phyloP scores from a whole-genome alignment of 148 eudicot genomes.

The Rhododendron vialii region DNA sequence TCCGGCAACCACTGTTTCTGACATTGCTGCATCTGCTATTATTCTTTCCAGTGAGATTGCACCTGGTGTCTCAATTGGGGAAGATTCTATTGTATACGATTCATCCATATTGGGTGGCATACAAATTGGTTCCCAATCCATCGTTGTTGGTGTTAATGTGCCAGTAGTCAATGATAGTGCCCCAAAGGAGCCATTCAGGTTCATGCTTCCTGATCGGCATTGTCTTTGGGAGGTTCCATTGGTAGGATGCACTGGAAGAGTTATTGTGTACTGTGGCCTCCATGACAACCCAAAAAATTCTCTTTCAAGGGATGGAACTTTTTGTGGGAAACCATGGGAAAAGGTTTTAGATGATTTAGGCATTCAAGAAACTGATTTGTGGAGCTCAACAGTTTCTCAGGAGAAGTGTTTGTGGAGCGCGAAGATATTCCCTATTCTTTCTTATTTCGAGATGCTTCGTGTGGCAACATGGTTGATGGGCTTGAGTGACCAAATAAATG shows the following conservation, averaged over 20 bases:
- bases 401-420: conserved; percentile 97
- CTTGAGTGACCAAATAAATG: conserved; percentile 36
- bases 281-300: conserved; percentile 89
- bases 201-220: conserved; percentile 97
- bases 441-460: conserved; percentile 76
- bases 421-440: conserved; percentile 69
- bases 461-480: conserved; percentile 93
- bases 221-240: conserved; percentile 99
- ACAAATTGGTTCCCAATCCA: conserved; percentile 83
- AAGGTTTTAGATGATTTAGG: conserved; percentile 68
- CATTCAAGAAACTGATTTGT: conserved; percentile 69
- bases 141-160: conserved; percentile 73
- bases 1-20: conserved; percentile 92
- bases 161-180: conserved; percentile 33
- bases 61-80: conserved; percentile 86
- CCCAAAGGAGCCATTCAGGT: conserved; percentile 34
- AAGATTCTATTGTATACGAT: conserved; percentile 90
- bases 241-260: conserved; percentile 55
- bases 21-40: conserved; percentile 88
- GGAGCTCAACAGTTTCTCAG: conserved; percentile 33
- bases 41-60: conserved; percentile 77
- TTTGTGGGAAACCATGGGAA: conserved; percentile 96
- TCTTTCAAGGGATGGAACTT: conserved; percentile 67
- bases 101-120: conserved; percentile 71
- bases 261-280: conserved; percentile 91